A percentile compares a stretch with the other conserved stretches of the same genome.
Evolutionary conservation across 495 filamentous ascomycete genomes (phyloP).

Genomic region (Articulospora tetracladia): DNA sequence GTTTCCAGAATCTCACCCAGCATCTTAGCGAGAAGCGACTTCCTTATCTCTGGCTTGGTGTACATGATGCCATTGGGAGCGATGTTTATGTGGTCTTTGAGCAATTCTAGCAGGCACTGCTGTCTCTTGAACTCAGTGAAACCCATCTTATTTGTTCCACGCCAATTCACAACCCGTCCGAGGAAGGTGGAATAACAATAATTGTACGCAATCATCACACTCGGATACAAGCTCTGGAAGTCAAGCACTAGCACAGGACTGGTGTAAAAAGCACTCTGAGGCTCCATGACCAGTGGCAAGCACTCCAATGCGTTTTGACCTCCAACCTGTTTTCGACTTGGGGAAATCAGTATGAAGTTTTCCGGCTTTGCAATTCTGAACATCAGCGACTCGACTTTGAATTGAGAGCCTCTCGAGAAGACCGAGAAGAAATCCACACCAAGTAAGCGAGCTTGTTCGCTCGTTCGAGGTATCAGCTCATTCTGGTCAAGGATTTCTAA

Average conservation of each 20-base stretch:
- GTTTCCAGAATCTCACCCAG: slow-evolving; percentile 94
- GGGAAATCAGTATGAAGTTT: slow-evolving; percentile 86
- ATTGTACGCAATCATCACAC: slow-evolving; percentile 98
- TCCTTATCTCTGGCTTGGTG: slow-evolving; percentile 77
- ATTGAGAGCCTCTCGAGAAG: slow-evolving; percentile 89
- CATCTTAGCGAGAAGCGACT: slow-evolving; percentile 94
- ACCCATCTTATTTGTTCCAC: slow-evolving; percentile 91
- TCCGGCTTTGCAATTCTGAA: slow-evolving; percentile 97
- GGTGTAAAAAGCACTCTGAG: slow-evolving; percentile 89
- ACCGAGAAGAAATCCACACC: slow-evolving; percentile 97
- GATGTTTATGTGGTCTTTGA: slow-evolving; percentile 87
- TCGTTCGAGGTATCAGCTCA: slow-evolving; percentile 83
- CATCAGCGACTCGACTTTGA: slow-evolving; percentile 98
- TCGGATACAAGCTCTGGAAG: slow-evolving; percentile 95
- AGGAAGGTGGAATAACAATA: slow-evolving; percentile 98
- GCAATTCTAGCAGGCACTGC: slow-evolving; percentile 67
- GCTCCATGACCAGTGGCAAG: slow-evolving; percentile 95
- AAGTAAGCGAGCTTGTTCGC: slow-evolving; percentile 89
- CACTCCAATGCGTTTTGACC: slow-evolving; percentile 94
- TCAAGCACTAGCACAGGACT: slow-evolving; percentile 89
- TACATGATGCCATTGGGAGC: slow-evolving; percentile 97
- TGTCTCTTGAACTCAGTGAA: slow-evolving; percentile 80
- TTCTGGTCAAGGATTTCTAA: slow-evolving; percentile 89
- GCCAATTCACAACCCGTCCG: slow-evolving; percentile 79
- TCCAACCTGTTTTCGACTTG: slow-evolving; percentile 86